Evolutionary conservation across 495 filamentous ascomycete genomes (phyloP).

Genomic region (Astrocystis sublimbata): DNA sequence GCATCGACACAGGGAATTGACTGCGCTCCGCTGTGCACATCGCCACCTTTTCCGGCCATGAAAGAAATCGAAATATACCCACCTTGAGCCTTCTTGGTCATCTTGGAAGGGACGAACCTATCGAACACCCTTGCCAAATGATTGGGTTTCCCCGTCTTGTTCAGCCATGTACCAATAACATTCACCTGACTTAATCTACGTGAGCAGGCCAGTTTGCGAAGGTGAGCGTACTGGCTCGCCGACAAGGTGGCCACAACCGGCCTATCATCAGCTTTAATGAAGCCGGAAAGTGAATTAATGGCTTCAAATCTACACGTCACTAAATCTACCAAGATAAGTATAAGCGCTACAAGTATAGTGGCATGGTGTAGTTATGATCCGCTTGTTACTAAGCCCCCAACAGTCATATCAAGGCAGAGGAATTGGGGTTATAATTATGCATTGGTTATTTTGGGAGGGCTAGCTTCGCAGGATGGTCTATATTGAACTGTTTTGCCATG

Average conservation of each 20-base stretch:
- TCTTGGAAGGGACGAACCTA: constrained; percentile 7
- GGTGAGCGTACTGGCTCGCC: neutral
- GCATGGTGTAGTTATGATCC: neutral
- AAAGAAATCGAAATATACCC: neutral
- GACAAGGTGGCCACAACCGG: neutral
- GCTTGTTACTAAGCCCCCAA: neutral
- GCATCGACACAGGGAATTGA: neutral
- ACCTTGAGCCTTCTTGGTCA: neutral
- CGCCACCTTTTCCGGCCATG: neutral
- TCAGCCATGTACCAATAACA: neutral
- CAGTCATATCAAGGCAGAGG: neutral
- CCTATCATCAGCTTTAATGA: neutral
- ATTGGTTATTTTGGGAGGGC: neutral
- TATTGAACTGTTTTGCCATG: constrained; percentile 23
- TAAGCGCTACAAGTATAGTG: neutral
- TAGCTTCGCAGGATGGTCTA: constrained; percentile 18
- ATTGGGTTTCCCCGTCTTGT: constrained; percentile 4
- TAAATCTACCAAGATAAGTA: neutral
- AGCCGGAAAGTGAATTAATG: neutral
- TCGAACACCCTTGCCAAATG: constrained; percentile 20
- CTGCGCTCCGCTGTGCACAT: neutral
- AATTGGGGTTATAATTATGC: constrained; percentile 2
- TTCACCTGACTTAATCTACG: constrained; percentile 14
- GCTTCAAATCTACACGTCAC: neutral
- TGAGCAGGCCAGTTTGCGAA: neutral